Percentiles rank a stretch among this genome's conserved stretches.
Conservation (phyloP, 2,329 filamentous ascomycete genomes). For the Fusarium devonianum region DNA sequence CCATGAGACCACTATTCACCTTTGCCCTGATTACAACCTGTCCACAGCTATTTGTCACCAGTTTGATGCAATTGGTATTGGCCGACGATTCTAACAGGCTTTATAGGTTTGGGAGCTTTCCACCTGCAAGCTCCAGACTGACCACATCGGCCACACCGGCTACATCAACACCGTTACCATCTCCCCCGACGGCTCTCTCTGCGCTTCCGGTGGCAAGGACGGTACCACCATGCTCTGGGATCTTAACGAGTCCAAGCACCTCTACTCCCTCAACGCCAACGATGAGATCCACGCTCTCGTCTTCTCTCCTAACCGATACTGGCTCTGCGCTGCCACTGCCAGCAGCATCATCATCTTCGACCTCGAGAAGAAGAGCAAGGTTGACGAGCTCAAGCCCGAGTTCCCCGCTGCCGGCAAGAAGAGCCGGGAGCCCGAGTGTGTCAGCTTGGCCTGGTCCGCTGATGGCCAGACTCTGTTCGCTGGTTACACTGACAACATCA, state of each 20-base stretch:
- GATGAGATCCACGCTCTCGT: conserved; percentile 99
- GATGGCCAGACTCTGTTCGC: conserved; percentile 99
- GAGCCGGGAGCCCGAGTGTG: conserved; percentile 97
- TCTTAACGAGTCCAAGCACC: conserved; percentile 99
- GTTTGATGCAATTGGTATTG: conserved; percentile 1
- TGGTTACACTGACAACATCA: conserved; percentile 99
- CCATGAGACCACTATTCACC: conserved; percentile 97
- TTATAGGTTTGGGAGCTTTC: conserved; percentile 97
- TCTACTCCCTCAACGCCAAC: conserved; percentile 99
- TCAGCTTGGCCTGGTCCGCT: conserved; percentile 95
- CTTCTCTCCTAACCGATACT: conserved; percentile 99
- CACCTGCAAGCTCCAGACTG: conserved; percentile 99
- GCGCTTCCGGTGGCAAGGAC: conserved; percentile 99
- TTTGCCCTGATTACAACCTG: conserved; percentile 73
- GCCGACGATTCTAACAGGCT: conserved; percentile 21
- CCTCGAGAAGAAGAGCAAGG: conserved; percentile 99
- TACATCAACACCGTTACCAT: conserved; percentile 99
- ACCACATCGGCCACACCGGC: conserved; percentile 99
- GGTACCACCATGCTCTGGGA: conserved; percentile 99
- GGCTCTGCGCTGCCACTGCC: conserved; percentile 97
- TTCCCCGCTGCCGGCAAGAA: conserved; percentile 98
- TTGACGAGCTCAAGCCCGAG: conserved; percentile 99
- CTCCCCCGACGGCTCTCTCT: conserved; percentile 98
- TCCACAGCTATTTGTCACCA: conserved; percentile 4
- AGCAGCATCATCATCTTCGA: conserved; percentile 99